A percentile compares a stretch with the other conserved stretches of the same genome.
Conservation (phyloP, 768 basidiomycete genomes). For the Tricholoma furcatifolium region DNA sequence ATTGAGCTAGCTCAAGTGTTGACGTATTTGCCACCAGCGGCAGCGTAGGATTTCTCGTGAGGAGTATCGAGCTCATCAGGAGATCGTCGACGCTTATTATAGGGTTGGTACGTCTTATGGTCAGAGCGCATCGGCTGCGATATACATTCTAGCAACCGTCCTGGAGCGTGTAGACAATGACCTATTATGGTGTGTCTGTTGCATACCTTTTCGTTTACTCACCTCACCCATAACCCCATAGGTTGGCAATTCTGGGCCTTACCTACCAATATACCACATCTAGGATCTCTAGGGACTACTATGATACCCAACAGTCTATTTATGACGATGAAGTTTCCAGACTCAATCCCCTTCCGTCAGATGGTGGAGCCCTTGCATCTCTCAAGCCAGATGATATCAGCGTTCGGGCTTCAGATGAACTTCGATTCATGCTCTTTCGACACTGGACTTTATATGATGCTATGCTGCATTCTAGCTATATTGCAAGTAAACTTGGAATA, state of each 20-base stretch:
- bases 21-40: conserved; percentile 29
- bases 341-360: conserved; percentile 65
- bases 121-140: conserved; percentile 84
- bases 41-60: conserved; percentile 65
- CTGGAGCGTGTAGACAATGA: conserved; percentile 93
- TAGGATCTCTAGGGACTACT: conserved; percentile 82
- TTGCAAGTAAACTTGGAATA: conserved; percentile 91
- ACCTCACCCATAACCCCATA: conserved; percentile 26
- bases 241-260: conserved; percentile 91
- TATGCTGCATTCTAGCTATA: conserved; percentile 97
- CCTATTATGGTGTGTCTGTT: conserved; percentile 73
- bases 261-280: conserved; percentile 91
- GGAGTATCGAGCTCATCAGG: conserved; percentile 62
- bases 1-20: not conserved
- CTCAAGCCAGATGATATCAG: conserved; percentile 81
- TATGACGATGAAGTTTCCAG: conserved; percentile 93
- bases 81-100: conserved; percentile 79
- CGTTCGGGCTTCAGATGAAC: conserved; percentile 82
- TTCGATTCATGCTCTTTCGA: conserved; percentile 91
- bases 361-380: conserved; percentile 39
- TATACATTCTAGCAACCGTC: conserved; percentile 89
- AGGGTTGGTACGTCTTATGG: conserved; percentile 82
- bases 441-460: conserved; percentile 99
- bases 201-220: not conserved
- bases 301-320: conserved; percentile 77